Percentiles rank a stretch among this genome's conserved stretches.
Conservation (phyloP, 108 stramenopile genomes). For the Seminavis robusta region DNA sequence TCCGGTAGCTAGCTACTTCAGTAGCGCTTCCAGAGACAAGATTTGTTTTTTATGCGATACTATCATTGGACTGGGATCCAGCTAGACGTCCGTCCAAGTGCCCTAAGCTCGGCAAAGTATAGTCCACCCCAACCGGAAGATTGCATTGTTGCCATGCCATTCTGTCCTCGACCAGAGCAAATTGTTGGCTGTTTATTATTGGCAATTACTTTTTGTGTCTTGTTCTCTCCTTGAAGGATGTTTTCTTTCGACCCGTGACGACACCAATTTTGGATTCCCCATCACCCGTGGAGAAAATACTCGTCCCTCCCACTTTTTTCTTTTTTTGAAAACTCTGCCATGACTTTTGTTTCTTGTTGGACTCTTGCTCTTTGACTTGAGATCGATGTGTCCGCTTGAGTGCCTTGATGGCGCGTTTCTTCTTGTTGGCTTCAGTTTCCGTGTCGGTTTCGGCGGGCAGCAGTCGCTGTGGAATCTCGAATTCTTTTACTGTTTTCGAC, state of each 20-base stretch:
- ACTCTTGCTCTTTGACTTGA: conserved; percentile 66
- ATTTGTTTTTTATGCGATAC: no score
- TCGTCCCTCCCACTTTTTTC: conserved; percentile 18
- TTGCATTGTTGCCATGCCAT: no score
- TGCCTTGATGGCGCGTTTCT: conserved; percentile 64
- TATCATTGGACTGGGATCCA: no score
- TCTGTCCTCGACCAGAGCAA: no score
- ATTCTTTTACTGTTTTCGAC: conserved; percentile 39
- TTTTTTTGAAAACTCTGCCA: conserved; percentile 81
- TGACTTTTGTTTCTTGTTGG: conserved; percentile 60
- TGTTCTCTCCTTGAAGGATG: conserved; percentile 53
- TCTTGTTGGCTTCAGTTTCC: conserved; percentile 60
- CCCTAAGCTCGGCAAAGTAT: no score
- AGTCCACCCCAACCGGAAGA: no score
- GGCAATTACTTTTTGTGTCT: no score
- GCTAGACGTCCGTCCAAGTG: no score
- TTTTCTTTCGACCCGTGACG: conserved; percentile 56
- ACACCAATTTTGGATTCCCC: conserved; percentile 74
- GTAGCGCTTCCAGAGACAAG: no score
- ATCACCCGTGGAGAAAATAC: conserved; percentile 75
- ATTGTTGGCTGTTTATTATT: no score
- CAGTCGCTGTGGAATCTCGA: conserved; percentile 71
- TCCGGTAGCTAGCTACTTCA: no score
- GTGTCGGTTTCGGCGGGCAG: conserved; percentile 68
- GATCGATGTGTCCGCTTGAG: conserved; percentile 71